phyloP scores from a whole-genome alignment of 176 grass and related monocot genomes.

The Coix lacrymajobi region DNA sequence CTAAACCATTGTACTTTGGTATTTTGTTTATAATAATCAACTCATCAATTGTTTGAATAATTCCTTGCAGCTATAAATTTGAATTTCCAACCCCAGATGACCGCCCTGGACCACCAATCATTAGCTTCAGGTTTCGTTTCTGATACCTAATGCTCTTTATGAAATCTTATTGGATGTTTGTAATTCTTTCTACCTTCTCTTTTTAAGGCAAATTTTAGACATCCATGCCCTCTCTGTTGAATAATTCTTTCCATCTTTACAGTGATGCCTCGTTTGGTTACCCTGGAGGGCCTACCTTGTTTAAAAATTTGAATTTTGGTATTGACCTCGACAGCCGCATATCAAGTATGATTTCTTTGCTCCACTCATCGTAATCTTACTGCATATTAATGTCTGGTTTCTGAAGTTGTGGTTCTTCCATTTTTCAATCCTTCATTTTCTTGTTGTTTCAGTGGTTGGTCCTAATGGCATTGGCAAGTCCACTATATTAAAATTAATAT shows the following conservation, averaged over 20 bases:
- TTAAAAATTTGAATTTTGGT: conserved; percentile 99
- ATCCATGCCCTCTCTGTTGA: neutral
- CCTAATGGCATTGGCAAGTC: conserved; percentile 98
- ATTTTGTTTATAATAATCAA: conserved; percentile 17
- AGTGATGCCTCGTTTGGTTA: conserved; percentile 98
- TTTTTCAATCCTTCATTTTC: conserved; percentile 13
- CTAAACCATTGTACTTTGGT: conserved; percentile 22
- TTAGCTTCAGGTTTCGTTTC: conserved; percentile 88
- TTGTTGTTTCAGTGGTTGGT: conserved; percentile 81
- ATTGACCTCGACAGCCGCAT: conserved; percentile 95
- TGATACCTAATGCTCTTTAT: conserved; percentile 4
- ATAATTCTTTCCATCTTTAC: conserved; percentile 14
- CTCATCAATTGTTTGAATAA: conserved; percentile 23
- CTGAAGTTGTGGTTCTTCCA: neutral
- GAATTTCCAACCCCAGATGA: conserved; percentile 97
- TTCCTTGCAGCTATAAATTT: conserved; percentile 87
- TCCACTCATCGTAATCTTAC: neutral
- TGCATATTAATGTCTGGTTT: conserved; percentile 9
- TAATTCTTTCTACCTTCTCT: neutral
- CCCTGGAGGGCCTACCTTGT: conserved; percentile 85
- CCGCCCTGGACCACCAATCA: conserved; percentile 85
- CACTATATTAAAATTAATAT: conserved; percentile 97
- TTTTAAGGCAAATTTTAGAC: neutral
- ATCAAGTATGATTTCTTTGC: conserved; percentile 64
- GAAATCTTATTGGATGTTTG: conserved; percentile 19